Conservation (phyloP, 441 rosid species). For the Hura crepitans region DNA sequence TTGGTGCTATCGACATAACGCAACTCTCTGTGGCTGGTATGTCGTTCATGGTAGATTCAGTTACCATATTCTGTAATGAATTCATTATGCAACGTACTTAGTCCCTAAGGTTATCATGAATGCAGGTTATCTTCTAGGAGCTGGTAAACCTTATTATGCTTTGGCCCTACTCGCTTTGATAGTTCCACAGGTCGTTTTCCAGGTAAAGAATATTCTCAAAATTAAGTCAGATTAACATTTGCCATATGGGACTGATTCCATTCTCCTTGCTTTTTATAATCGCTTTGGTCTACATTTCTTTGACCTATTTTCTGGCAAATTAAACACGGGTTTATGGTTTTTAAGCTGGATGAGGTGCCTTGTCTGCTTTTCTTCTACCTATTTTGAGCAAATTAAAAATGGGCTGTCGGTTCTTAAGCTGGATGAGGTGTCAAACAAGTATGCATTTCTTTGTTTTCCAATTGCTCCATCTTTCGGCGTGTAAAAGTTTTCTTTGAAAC, state of each 20-base stretch:
- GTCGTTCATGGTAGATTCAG: conserved; percentile 5
- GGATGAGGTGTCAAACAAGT: too few relatives aligned
- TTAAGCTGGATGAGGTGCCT: too few relatives aligned
- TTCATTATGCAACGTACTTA: not conserved
- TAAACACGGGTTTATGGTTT: too few relatives aligned
- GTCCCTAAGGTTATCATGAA: not conserved
- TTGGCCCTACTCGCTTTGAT: conserved; percentile 73
- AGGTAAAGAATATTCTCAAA: conserved; percentile 47
- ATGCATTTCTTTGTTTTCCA: too few relatives aligned
- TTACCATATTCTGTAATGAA: not conserved
- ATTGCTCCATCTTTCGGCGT: too few relatives aligned
- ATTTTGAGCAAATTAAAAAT: too few relatives aligned
- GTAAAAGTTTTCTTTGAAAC: too few relatives aligned
- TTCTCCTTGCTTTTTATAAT: too few relatives aligned
- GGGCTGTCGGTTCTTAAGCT: too few relatives aligned
- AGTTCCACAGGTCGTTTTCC: conserved; percentile 80
- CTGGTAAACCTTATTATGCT: conserved; percentile 93
- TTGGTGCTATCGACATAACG: conserved; percentile 88
- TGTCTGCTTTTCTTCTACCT: too few relatives aligned
- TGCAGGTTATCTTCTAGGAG: conserved; percentile 81
- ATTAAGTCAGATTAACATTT: not conserved
- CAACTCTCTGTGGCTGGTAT: conserved; percentile 91
- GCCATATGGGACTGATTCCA: not conserved
- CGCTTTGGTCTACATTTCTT: too few relatives aligned
- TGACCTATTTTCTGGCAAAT: too few relatives aligned